Conservation (phyloP, 345 rosid species). For the Populus pruinosa region DNA sequence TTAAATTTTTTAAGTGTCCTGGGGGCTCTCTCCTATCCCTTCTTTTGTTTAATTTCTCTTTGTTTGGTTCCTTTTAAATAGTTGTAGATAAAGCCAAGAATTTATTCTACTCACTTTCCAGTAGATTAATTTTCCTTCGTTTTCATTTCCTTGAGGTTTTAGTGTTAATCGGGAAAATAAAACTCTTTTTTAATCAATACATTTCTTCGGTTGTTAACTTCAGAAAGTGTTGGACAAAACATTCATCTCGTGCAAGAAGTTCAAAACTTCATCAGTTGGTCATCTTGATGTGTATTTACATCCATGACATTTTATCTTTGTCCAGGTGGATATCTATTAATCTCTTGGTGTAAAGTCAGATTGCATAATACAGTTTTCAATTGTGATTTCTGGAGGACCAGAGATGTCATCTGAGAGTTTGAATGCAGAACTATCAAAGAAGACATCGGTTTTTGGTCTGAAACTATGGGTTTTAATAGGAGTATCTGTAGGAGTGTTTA, state of each 20-base stretch:
- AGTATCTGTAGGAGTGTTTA: slow-evolving; percentile 64
- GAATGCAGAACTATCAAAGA: slow-evolving; percentile 70
- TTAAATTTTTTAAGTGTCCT: slow-evolving; percentile 6
- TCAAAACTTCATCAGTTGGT: neutral
- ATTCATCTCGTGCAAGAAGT: neutral
- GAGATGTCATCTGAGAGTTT: slow-evolving; percentile 67
- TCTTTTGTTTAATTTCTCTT: neutral
- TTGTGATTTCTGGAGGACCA: slow-evolving; percentile 22
- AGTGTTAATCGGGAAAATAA: slow-evolving; percentile 10
- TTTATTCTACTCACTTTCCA: slow-evolving; percentile 6
- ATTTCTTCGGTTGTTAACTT: neutral
- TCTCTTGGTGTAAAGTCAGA: slow-evolving; percentile 5
- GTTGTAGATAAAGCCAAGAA: slow-evolving; percentile 24
- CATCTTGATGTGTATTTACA: slow-evolving; percentile 8
- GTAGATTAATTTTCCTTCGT: slow-evolving; percentile 14
- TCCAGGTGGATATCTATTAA: slow-evolving; percentile 32
- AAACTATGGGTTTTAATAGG: slow-evolving; percentile 90
- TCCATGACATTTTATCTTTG: slow-evolving; percentile 15
- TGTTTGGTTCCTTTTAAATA: slow-evolving; percentile 3
- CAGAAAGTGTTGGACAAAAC: neutral
- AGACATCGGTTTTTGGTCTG: slow-evolving; percentile 74
- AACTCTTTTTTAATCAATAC: neutral
- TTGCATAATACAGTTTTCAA: neutral
- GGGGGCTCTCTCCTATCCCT: slow-evolving; percentile 12
- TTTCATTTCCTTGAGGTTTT: slow-evolving; percentile 16